Base-by-base conservation (phyloP, 495 filamentous ascomycete species). In the Hypoxylon lienhwacheense region DNA sequence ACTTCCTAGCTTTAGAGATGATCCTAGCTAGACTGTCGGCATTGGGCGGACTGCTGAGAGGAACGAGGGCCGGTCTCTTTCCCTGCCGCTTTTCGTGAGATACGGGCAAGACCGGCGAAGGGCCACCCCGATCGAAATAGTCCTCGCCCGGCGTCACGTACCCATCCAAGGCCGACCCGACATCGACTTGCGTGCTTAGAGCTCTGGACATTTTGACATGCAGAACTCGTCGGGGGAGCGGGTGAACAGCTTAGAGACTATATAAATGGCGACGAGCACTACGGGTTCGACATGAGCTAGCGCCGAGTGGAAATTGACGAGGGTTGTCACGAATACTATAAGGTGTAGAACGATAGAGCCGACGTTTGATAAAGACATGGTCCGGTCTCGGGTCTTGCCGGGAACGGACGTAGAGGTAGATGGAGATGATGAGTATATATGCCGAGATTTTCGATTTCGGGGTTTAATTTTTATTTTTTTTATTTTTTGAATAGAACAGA, bases 331-430 rank as follows among this genome's bases (percentile, higher is more conserved):
- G 53, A 72, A 73, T 49, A 72, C 66, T 16, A 72, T 61, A 35
- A 68, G 59, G 42, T 72, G 63, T 25, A 72, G 42, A 25, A 70
- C 37, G 29, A 74, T 58, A 14, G 71, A 67, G 16, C 69, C 69
- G 40, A 74, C 55, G 47, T 71, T 70, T 44, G 54, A 59, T 35
- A 74, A 55, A 49, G 71, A 65, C 71, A 74, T 74, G 40, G 29
- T 61, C 52, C 50, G 48, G 42, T 16, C 35, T 31, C 49, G 49
- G 48, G 15, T 53, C 20, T 8, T 48, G 29, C 45, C 57, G 45
- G 37, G 29, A 47, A 28, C 12, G 11, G 32, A 46, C 14, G 26
- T 42, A 34, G 16, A 32, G 32, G 20, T 26, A 26, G 14, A 15
- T 36, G 16, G 29, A 33, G 42, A 37, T 36, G 37, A 35, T 29